Conservation (phyloP, 2,329 filamentous ascomycete genomes). For the Pseudohalonectria lignicola region DNA sequence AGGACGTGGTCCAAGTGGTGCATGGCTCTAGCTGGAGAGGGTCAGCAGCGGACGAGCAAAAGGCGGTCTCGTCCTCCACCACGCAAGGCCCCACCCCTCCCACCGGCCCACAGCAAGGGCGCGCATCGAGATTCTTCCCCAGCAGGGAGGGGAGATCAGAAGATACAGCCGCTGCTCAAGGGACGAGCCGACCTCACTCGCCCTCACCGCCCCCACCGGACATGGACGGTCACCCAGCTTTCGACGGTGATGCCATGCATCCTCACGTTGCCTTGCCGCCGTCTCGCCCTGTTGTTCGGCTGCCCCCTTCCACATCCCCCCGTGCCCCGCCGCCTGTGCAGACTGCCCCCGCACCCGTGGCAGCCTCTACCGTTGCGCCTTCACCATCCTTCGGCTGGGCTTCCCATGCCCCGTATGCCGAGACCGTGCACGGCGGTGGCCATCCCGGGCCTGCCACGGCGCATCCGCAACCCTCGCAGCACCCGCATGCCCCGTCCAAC, state of each 20-base stretch:
- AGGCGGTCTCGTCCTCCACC: neutral
- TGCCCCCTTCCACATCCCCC: constrained; percentile 36
- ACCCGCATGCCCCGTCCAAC: constrained; percentile 3
- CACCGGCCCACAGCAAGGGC: constrained; percentile 21
- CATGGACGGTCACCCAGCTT: constrained; percentile 60
- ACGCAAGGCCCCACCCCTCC: neutral
- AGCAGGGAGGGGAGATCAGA: constrained; percentile 35
- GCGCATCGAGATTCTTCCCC: constrained; percentile 53
- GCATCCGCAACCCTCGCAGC: neutral
- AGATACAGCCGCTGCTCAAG: constrained; percentile 17
- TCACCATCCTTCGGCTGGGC: constrained; percentile 21
- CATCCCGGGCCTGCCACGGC: constrained; percentile 9
- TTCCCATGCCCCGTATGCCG: constrained; percentile 19
- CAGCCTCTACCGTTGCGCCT: neutral
- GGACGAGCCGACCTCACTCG: constrained; percentile 36
- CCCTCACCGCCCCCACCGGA: constrained; percentile 65
- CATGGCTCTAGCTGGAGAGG: constrained; percentile 10
- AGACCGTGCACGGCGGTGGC: constrained; percentile 9
- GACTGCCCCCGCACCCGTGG: constrained; percentile 9
- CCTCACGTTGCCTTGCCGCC: constrained; percentile 62
- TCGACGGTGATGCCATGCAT: constrained; percentile 52
- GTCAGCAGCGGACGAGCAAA: constrained; percentile 5
- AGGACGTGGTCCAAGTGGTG: constrained; percentile 14
- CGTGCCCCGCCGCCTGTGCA: too few species aligned
- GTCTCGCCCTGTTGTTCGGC: constrained; percentile 65